These are phyloP conservation scores for Juncus effusus DNA, from an alignment of 176 grass and related monocot genomes.

Conservation along the genomic window DNA sequence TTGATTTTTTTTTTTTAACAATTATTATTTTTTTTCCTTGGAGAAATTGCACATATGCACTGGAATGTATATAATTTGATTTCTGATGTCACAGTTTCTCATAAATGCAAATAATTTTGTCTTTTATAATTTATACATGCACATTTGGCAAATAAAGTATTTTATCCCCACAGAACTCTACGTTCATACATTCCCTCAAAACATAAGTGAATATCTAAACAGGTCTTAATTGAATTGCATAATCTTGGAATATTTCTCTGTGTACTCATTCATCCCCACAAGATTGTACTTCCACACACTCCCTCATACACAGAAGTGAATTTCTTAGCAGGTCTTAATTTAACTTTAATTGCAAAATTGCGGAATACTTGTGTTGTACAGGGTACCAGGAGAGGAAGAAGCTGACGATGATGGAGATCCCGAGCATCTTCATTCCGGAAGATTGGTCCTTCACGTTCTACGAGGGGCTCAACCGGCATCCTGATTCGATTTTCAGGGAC, in stretches of 20 bases:
- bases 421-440: slow-evolving; percentile 98
- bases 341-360: neutral
- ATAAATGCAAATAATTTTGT: neutral
- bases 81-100: neutral
- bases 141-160: no score
- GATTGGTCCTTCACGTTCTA: slow-evolving; percentile 99
- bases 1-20: neutral
- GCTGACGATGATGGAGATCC: slow-evolving; percentile 96
- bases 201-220: no score
- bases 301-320: no score
- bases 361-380: slow-evolving; percentile 35
- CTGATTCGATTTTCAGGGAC: slow-evolving; percentile 85
- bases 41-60: no score
- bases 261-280: no score
- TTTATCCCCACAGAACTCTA: no score
- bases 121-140: no score
- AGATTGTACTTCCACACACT: no score
- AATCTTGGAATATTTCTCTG: no score
- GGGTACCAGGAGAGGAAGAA: slow-evolving; percentile 82
- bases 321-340: no score
- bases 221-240: no score
- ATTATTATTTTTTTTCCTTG: neutral
- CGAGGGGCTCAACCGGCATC: slow-evolving; percentile 86
- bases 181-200: no score
- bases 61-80: neutral